Conservation (phyloP, 805 yeast species). For the Brettanomyces anomalus region DNA sequence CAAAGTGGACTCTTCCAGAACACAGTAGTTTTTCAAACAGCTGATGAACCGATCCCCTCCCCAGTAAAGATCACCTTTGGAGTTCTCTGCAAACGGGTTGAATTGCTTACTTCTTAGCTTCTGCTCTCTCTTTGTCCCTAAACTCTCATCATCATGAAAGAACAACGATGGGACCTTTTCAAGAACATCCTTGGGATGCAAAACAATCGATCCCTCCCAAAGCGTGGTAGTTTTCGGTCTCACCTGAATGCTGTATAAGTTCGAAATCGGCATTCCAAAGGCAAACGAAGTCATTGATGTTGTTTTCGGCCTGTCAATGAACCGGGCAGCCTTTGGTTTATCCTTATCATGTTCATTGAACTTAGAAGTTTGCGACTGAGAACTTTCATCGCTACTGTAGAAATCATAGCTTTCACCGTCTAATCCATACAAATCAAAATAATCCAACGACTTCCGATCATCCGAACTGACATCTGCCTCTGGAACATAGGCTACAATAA, state of each 20-base stretch:
- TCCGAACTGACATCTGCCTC: slow-evolving; percentile 30
- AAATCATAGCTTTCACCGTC: slow-evolving; percentile 24
- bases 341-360: neutral
- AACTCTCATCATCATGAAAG: slow-evolving; percentile 85
- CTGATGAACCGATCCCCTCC: slow-evolving; percentile 79
- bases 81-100: slow-evolving; percentile 58
- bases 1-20: slow-evolving; percentile 56
- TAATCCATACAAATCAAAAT: slow-evolving; percentile 31
- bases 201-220: slow-evolving; percentile 85
- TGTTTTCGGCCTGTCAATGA: slow-evolving; percentile 42
- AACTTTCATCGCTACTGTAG: slow-evolving; percentile 11
- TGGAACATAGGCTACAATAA: slow-evolving; percentile 62
- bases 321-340: slow-evolving; percentile 20
- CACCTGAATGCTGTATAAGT: slow-evolving; percentile 70
- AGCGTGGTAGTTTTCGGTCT: slow-evolving; percentile 78
- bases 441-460: slow-evolving; percentile 24
- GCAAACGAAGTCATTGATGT: slow-evolving; percentile 54
- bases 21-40: slow-evolving; percentile 44
- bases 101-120: slow-evolving; percentile 53
- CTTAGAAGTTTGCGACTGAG: neutral
- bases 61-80: slow-evolving; percentile 59
- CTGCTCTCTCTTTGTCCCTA: slow-evolving; percentile 60
- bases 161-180: slow-evolving; percentile 75
- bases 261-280: slow-evolving; percentile 52
- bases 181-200: slow-evolving; percentile 53